Conservation (phyloP, 768 basidiomycete genomes). For the Russula dissimulans region DNA sequence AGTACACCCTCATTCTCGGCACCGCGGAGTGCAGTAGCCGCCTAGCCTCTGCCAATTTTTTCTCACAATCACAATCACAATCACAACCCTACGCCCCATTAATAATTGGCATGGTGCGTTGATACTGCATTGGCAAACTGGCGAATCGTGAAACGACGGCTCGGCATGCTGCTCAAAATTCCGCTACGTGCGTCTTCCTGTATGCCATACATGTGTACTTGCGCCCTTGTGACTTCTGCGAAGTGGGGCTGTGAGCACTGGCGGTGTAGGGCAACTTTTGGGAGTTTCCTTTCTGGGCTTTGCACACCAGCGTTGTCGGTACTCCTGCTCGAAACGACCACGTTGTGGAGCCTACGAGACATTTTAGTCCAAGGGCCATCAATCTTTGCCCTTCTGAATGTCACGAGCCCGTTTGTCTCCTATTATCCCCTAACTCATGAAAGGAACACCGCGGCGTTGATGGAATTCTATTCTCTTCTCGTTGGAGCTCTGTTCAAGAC, state of each 20-base stretch:
- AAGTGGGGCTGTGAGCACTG: neutral
- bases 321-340: neutral
- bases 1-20: too few species aligned
- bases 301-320: neutral
- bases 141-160: neutral
- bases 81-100: neutral
- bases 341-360: neutral
- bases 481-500: neutral
- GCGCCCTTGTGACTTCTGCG: neutral
- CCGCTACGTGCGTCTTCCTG: neutral
- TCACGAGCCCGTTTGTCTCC: neutral
- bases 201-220: neutral
- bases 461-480: constrained; percentile 20
- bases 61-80: neutral
- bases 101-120: neutral
- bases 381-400: neutral
- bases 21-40: neutral
- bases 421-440: neutral
- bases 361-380: neutral
- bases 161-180: neutral
- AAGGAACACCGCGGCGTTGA: neutral
- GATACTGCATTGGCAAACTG: neutral
- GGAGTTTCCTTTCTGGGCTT: neutral
- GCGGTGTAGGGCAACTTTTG: neutral
- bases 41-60: neutral